These are phyloP conservation scores for Claviceps humidiphila DNA, from an alignment of 2,329 filamentous ascomycete species.

Conservation along the genomic window DNA sequence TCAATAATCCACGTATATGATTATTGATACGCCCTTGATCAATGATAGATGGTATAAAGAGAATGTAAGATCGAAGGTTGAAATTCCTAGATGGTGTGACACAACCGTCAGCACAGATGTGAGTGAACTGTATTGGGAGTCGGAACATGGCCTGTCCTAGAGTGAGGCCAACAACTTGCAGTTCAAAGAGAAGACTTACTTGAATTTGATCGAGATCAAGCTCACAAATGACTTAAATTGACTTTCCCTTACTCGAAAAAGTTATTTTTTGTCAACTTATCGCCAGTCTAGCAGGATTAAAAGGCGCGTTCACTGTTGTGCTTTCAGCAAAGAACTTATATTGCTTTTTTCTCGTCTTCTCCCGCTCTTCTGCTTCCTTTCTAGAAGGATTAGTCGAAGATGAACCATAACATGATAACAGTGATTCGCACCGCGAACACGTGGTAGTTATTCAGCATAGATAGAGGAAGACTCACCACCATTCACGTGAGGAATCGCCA, in stretches of 20 bases:
- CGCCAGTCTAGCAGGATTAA: neutral
- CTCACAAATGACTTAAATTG: neutral
- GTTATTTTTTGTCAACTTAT: neutral
- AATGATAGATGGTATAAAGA: neutral
- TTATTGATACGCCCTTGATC: neutral
- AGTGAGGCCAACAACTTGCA: too few relatives aligned
- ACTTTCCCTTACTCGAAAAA: neutral
- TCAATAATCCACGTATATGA: neutral
- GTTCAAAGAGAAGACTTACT: neutral
- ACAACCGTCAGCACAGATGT: neutral
- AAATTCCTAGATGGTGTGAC: neutral
- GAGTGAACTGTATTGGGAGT: neutral
- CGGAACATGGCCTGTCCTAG: neutral
- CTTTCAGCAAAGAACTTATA: neutral
- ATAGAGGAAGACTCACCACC: neutral
- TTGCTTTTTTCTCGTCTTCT: neutral
- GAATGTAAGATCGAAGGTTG: neutral
- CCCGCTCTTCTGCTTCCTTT: neutral
- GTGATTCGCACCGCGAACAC: neutral
- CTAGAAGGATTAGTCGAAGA: neutral
- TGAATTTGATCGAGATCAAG: neutral
- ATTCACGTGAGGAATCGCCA: neutral
- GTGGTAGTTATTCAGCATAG: neutral
- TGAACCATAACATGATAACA: neutral
- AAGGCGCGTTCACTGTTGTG: neutral